Percentiles rank a stretch among this genome's conserved stretches.
phyloP scores from a whole-genome alignment of 2,329 filamentous ascomycete species.

The Tolypocladium inflatum region DNA sequence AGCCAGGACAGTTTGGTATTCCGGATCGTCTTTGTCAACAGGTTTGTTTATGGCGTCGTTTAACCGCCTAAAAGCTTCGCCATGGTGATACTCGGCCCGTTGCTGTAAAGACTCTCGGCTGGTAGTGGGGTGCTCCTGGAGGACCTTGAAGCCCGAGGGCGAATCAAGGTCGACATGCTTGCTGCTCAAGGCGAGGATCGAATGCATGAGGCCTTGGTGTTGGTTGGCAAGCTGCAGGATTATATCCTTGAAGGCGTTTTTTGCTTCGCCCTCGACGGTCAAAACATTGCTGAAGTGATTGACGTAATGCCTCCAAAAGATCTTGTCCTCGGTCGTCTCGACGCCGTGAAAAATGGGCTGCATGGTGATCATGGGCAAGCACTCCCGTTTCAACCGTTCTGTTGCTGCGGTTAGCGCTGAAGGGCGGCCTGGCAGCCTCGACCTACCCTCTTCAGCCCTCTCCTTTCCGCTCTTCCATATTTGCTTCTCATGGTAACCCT shows the following conservation, averaged over 20 bases:
- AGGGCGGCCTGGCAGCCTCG: background rate
- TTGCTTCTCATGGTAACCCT: slow-evolving; percentile 80
- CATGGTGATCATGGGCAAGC: slow-evolving; percentile 44
- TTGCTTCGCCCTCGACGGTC: slow-evolving; percentile 70
- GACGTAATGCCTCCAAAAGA: slow-evolving; percentile 78
- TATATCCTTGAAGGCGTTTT: slow-evolving; percentile 79
- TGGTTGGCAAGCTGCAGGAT: slow-evolving; percentile 72
- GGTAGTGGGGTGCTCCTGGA: slow-evolving; percentile 39
- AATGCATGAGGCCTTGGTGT: slow-evolving; percentile 82
- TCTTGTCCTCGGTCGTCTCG: slow-evolving; percentile 68
- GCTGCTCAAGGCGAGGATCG: slow-evolving; percentile 72
- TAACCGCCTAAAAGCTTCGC: slow-evolving; percentile 42
- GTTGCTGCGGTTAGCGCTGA: slow-evolving; percentile 7
- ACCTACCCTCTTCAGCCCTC: slow-evolving; percentile 57
- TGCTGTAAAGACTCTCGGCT: slow-evolving; percentile 35
- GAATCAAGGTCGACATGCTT: slow-evolving; percentile 60
- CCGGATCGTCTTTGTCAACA: slow-evolving; percentile 31
- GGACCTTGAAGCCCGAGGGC: slow-evolving; percentile 43
- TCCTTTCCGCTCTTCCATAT: slow-evolving; percentile 83
- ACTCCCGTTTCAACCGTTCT: slow-evolving; percentile 41
- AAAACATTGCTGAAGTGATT: slow-evolving; percentile 70
- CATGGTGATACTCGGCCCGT: slow-evolving; percentile 46
- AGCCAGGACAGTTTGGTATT: slow-evolving; percentile 37
- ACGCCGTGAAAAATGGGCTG: slow-evolving; percentile 69
- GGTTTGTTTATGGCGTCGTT: slow-evolving; percentile 34